phyloP scores from a whole-genome alignment of 1,284 basidiomycete species.

The Stygiomarasmius scandens region DNA sequence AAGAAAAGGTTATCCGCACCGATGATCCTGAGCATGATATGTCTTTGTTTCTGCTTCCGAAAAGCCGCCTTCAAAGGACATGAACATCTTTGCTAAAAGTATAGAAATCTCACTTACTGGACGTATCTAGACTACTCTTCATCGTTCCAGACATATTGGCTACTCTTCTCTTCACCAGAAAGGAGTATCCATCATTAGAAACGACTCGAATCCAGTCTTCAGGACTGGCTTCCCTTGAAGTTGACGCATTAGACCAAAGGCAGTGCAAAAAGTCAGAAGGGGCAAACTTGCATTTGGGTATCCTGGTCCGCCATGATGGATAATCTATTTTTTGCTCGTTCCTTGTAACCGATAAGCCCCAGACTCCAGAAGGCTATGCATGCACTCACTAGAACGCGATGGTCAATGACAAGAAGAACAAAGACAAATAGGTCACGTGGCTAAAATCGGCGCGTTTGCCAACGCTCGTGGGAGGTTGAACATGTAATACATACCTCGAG shows the following conservation, averaged over 20 bases:
- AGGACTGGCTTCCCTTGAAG: background rate
- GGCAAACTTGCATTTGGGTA: conserved; percentile 7
- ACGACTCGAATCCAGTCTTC: conserved; percentile 57
- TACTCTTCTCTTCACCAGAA: conserved; percentile 53
- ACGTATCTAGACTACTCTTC: conserved; percentile 44
- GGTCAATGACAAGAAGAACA: too few relatives aligned
- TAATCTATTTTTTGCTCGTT: too few relatives aligned
- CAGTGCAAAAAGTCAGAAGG: background rate
- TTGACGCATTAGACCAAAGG: background rate
- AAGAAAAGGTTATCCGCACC: conserved; percentile 19
- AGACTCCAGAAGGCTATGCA: too few relatives aligned
- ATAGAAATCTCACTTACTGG: conserved; percentile 28
- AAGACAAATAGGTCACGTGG: too few relatives aligned
- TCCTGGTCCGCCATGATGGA: conserved; percentile 3
- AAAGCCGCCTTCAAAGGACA: conserved; percentile 43
- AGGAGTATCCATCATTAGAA: conserved; percentile 56
- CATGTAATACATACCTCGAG: too few relatives aligned
- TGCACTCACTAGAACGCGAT: too few relatives aligned
- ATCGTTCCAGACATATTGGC: conserved; percentile 54
- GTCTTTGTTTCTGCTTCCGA: conserved; percentile 52
- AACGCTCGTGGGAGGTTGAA: too few relatives aligned
- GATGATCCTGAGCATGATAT: conserved; percentile 48
- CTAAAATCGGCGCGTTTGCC: too few relatives aligned
- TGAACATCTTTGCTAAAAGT: too few relatives aligned
- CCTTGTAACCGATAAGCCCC: too few relatives aligned